Evolutionary conservation across 257 asterid genomes (phyloP), one percentile per base, ranked within the genome.

Genomic region (Salvia miltiorrhiza): DNA sequence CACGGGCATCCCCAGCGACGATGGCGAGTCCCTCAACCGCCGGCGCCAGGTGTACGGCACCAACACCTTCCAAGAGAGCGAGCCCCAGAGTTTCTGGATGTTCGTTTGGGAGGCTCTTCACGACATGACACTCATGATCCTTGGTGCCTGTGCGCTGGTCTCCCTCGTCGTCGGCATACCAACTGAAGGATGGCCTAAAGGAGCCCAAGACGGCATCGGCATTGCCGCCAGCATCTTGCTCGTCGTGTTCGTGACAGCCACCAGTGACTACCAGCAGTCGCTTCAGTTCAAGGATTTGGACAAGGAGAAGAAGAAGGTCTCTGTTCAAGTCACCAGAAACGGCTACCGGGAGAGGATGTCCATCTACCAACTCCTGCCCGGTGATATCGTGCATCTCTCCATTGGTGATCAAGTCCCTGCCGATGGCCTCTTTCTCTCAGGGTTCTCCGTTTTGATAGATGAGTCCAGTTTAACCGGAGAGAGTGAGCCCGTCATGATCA

Each of bases 331-430:
- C 47, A 90, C 96, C 0, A 81, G 99, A 63, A 77, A 84, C 2
- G 95, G 96, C 0, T 90, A 77, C 52, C 60, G 97, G 37, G 88
- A 87, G 45, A 88, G 82, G 78, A 78, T 87, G 88, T 93, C 97
- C 0, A 87, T 93, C 30, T 90, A 88, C 19, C 78, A 82, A 20
- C 80, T 93, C 2, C 81, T 93, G 14, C 86, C 97, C 0, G 99
- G 99, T 2, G 99, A 93, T 35, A 80, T 93, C 13, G 96, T 93
- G 8, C 97, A 93, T 73, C 96, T 93, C 49, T 78, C 86, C 0
- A 87, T 93, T 14, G 98, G 98, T 11, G 98, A 93, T 77, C 97
- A 93, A 74, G 97, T 93, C 77, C 98, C 98, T 5, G 91, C 98
- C 0, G 98, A 93, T 62, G 98, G 98, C 0, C 90, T 90, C 35